These are phyloP conservation scores for Isatis lusitanica DNA, from an alignment of 441 rosid species.

Conservation along the genomic window DNA sequence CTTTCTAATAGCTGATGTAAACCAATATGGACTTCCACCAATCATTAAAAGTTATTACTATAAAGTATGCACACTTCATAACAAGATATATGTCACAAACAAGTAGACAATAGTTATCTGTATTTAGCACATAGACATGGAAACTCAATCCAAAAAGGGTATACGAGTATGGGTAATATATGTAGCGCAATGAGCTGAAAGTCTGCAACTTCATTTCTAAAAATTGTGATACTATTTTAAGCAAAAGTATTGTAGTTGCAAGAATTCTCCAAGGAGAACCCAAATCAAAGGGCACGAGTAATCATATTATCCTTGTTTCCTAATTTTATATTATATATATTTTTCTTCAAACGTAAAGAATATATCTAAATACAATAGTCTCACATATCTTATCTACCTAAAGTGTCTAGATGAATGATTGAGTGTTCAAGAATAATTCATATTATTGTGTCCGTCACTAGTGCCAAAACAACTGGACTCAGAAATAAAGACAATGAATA, in stretches of 20 bases:
- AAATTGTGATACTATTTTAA: no score
- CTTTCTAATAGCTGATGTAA: background rate
- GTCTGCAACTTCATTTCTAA: no score
- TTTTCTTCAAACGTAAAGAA: no score
- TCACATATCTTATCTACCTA: constrained; percentile 24
- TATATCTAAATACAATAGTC: background rate
- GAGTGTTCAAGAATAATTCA: constrained; percentile 18
- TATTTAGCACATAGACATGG: background rate
- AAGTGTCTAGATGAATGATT: background rate
- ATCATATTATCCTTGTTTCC: background rate
- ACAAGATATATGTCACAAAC: background rate
- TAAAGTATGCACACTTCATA: background rate
- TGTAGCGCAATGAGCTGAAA: no score
- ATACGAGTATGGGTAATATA: no score
- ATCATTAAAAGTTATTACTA: background rate
- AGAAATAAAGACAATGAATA: background rate
- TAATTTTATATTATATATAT: background rate
- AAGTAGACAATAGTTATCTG: background rate
- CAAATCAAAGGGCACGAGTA: no score
- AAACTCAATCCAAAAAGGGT: background rate
- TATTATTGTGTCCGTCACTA: background rate
- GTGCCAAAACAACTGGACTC: background rate
- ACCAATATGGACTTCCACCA: background rate
- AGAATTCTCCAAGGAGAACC: no score
- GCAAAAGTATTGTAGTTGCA: no score